Evolutionary conservation across 2,329 filamentous ascomycete genomes (phyloP), one percentile per base, ranked within the genome.

Genomic region (Hypoxylon sp.): DNA sequence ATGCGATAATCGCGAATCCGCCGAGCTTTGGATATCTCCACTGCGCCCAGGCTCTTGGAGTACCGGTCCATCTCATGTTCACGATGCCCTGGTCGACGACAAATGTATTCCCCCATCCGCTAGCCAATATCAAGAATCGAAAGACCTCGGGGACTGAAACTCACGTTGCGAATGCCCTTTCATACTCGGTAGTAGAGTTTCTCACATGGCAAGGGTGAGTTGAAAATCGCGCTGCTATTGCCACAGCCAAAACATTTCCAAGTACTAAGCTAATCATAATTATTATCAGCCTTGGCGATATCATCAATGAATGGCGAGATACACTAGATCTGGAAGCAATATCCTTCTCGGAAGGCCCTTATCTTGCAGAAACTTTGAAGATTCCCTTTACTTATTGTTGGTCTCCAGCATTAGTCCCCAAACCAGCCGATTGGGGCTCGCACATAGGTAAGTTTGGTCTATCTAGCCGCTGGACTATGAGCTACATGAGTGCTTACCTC

Each of bases 71-170:
- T 62, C 83, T 96, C 70, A 95, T 96, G 89, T 96, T 96, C 72
- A 96, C 91, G 1, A 94, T 95, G 89, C 90, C 90, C 0, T 95
- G 89, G 86, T 88, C 88, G 1, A 85, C 89, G 0, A 95, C 90
- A 0, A 83, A 88, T 63, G 81, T 86, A 0, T 94, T 94, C 58
- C 88, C 89, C 0, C 90, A 95, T 63, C 90, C 90, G 0, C 74
- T 95, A 19, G 89, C 89, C 0, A 91, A 91, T 53, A 84, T 94
- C 48, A 80, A 88, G 55, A 89, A 89, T 55, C 17, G 20, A 8
- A 26, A 25, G 7, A 15, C n/a, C 2, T 19, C 26, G 3, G 21
- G 17, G 3, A 40, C 12, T 7, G 40, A 86, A 92, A 61, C 91
- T 89, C 65, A 78, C 92, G 50, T 88, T 7, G 35, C 21, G 35